Percentiles rank a stretch among this genome's conserved stretches.
Conservation (phyloP, 345 rosid species). For the Citrus maxima region DNA sequence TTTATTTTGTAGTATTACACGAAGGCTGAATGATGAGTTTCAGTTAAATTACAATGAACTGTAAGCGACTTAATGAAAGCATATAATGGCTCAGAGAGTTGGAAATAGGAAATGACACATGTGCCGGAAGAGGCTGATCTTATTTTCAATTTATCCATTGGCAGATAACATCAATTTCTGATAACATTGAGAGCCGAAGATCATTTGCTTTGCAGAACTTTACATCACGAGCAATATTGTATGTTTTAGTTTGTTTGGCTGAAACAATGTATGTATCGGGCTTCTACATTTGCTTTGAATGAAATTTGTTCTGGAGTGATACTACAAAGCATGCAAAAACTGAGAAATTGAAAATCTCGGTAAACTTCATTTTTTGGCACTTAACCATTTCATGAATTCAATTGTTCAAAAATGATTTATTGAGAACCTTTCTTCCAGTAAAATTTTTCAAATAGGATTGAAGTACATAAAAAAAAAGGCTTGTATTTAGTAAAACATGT, state of each 20-base stretch:
- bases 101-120: background rate
- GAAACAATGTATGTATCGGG: background rate
- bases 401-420: too few relatives aligned
- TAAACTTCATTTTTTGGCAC: too few relatives aligned
- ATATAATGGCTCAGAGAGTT: background rate
- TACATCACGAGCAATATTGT: background rate
- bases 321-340: background rate
- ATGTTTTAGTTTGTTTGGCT: background rate
- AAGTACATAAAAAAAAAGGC: too few relatives aligned
- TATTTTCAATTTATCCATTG: background rate
- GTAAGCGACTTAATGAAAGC: background rate
- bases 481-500: too few relatives aligned
- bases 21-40: background rate
- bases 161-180: background rate
- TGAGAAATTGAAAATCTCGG: background rate
- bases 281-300: background rate
- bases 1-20: background rate
- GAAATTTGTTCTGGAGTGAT: background rate
- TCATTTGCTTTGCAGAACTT: background rate
- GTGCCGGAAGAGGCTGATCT: background rate
- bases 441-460: too few relatives aligned
- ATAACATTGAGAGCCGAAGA: background rate
- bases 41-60: background rate
- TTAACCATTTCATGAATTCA: too few relatives aligned
- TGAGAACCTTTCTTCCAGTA: too few relatives aligned